Evolutionary conservation across 2,329 filamentous ascomycete species (phyloP).

Genomic region (Penicillium sp.): DNA sequence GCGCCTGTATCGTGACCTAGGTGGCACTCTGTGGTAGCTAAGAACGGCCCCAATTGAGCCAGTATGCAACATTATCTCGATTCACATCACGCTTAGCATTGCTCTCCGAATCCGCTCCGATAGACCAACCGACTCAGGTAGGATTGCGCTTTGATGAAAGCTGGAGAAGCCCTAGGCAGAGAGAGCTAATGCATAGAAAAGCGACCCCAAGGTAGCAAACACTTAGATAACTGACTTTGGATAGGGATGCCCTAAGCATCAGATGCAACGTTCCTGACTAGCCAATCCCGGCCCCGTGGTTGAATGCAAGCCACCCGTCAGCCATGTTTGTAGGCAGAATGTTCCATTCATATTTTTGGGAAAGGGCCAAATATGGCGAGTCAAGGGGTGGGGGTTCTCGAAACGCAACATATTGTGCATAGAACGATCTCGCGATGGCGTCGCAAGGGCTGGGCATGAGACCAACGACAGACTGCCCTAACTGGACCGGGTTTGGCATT

Average conservation of each 20-base stretch:
- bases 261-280: conserved; percentile 12
- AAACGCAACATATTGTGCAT: background rate
- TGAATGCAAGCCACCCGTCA: conserved; percentile 11
- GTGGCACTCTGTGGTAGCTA: background rate
- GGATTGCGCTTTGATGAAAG: background rate
- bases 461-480: conserved; percentile 2
- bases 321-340: conserved; percentile 2
- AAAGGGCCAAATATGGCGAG: background rate
- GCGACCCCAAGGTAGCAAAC: background rate
- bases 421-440: background rate
- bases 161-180: background rate
- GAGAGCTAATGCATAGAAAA: background rate
- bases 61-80: background rate
- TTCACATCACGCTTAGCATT: background rate
- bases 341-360: background rate
- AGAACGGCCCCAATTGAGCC: background rate
- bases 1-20: background rate
- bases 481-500: background rate
- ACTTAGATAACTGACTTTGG: background rate
- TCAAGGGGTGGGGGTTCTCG: background rate
- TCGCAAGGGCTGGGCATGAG: conserved; percentile 7
- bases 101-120: background rate
- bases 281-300: conserved; percentile 13
- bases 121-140: background rate
- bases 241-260: background rate